Evolutionary conservation across 2,329 filamentous ascomycete species (phyloP).

Genomic region (Colletotrichum brevisporum): DNA sequence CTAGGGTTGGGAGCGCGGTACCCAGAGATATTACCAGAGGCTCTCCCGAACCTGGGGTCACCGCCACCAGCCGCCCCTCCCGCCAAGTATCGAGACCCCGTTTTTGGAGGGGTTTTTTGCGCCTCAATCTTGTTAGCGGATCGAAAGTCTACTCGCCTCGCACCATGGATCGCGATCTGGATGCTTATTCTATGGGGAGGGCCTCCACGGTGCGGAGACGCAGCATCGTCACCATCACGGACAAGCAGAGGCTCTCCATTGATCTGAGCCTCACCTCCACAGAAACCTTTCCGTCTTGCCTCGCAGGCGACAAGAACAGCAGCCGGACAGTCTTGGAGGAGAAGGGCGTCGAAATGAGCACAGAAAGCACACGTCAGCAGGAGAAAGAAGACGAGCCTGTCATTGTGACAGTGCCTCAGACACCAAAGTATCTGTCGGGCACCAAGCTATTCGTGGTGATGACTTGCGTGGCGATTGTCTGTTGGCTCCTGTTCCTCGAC

Average conservation of each 20-base stretch:
- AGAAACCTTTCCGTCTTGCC: slow-evolving; percentile 21
- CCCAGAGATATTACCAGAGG: background rate
- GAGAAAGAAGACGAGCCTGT: background rate
- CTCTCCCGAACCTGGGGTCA: background rate
- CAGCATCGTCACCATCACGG: slow-evolving; percentile 19
- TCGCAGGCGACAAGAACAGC: background rate
- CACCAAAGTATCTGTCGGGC: slow-evolving; percentile 14
- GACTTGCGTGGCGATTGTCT: slow-evolving; percentile 40
- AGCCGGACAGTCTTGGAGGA: background rate
- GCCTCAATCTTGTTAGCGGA: background rate
- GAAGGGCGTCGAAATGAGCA: background rate
- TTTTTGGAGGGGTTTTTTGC: background rate
- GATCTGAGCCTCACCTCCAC: slow-evolving; percentile 23
- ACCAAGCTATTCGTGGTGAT: slow-evolving; percentile 44
- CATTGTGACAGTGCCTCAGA: background rate
- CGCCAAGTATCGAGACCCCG: background rate
- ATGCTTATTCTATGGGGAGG: background rate
- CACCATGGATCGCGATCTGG: slow-evolving; percentile 10
- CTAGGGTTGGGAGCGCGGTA: background rate
- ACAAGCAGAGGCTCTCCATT: slow-evolving; percentile 15
- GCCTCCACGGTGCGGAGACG: slow-evolving; percentile 3
- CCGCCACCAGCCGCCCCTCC: background rate
- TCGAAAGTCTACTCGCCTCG: background rate
- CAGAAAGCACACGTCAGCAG: background rate
- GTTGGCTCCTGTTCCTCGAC: slow-evolving; percentile 45